Percentiles rank a stretch among this genome's conserved stretches.
Conservation (phyloP, 352 stramenopile genomes). For the Phytophthora foliorum region DNA sequence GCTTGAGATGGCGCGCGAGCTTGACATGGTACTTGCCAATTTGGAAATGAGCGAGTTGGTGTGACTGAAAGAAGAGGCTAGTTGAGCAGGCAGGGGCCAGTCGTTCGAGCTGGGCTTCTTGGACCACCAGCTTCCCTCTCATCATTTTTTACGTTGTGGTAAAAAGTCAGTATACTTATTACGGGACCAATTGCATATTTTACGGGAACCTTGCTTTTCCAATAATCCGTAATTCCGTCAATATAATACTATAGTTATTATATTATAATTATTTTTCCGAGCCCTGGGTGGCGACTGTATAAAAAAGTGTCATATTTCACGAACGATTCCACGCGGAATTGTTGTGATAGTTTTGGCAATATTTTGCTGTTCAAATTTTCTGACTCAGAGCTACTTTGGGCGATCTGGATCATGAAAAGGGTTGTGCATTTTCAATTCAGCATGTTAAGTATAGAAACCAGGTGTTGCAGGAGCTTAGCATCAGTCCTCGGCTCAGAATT, state of each 20-base stretch:
- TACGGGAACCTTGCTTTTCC: constrained; percentile 1
- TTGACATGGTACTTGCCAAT: constrained; percentile 5
- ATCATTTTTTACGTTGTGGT: background rate
- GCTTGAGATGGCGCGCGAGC: background rate
- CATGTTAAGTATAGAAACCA: too few relatives aligned
- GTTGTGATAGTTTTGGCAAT: too few relatives aligned
- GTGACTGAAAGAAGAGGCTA: background rate
- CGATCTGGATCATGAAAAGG: too few relatives aligned
- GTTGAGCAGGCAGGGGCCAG: background rate
- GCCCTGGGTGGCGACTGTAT: too few relatives aligned
- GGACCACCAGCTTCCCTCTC: background rate
- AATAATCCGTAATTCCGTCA: constrained; percentile 12
- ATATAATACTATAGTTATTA: constrained; percentile 9
- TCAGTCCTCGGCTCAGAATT: too few relatives aligned
- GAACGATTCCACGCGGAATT: too few relatives aligned
- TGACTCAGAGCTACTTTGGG: too few relatives aligned
- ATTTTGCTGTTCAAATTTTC: too few relatives aligned
- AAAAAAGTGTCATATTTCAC: too few relatives aligned
- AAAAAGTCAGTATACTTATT: background rate
- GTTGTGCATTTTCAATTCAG: too few relatives aligned
- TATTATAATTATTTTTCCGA: background rate
- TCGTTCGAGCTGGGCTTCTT: background rate
- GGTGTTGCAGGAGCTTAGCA: too few relatives aligned
- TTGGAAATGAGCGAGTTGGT: background rate
- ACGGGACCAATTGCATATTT: constrained; percentile 7